These are phyloP conservation scores for Nigrograna mackinnonii DNA, from an alignment of 2,329 filamentous ascomycete genomes.

Conservation along the genomic window DNA sequence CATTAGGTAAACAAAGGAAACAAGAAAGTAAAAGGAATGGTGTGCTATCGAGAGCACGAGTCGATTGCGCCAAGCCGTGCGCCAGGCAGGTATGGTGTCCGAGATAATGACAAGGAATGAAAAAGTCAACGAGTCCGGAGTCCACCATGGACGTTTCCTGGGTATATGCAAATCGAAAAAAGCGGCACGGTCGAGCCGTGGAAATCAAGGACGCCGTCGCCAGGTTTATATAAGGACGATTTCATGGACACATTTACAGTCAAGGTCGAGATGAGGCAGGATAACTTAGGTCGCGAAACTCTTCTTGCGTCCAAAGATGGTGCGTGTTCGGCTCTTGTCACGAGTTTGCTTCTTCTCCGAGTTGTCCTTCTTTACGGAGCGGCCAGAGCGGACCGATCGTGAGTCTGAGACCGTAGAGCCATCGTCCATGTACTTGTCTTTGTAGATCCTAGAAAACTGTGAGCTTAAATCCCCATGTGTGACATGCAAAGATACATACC, in stretches of 20 bases:
- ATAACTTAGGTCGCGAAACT: conserved; percentile 22
- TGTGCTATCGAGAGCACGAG: conserved; percentile 1
- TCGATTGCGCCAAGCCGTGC: conserved; percentile 17
- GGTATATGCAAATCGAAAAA: conserved; percentile 31
- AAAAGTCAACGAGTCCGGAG: not conserved
- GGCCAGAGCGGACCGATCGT: conserved; percentile 51
- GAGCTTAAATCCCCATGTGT: too few species aligned
- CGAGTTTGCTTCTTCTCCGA: conserved; percentile 65
- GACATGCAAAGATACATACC: conserved; percentile 64
- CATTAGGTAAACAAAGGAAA: conserved; percentile 10
- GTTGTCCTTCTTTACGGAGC: conserved; percentile 46
- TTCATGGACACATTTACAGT: conserved; percentile 38
- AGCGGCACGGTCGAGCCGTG: conserved; percentile 14
- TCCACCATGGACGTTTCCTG: too few species aligned
- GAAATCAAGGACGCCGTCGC: conserved; percentile 35
- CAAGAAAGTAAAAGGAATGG: conserved; percentile 1
- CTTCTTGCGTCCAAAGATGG: conserved; percentile 71
- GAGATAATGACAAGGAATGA: conserved; percentile 13
- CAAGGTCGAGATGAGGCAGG: not conserved
- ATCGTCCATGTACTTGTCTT: conserved; percentile 81
- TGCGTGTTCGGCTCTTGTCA: conserved; percentile 76
- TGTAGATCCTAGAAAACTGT: conserved; percentile 77
- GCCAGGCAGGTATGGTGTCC: conserved; percentile 29
- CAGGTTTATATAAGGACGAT: conserved; percentile 24
- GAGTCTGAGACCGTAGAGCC: conserved; percentile 33